A percentile compares a stretch with the other conserved stretches of the same genome.
phyloP scores from a whole-genome alignment of 306 rosid species.

The Quercus wislizeni region DNA sequence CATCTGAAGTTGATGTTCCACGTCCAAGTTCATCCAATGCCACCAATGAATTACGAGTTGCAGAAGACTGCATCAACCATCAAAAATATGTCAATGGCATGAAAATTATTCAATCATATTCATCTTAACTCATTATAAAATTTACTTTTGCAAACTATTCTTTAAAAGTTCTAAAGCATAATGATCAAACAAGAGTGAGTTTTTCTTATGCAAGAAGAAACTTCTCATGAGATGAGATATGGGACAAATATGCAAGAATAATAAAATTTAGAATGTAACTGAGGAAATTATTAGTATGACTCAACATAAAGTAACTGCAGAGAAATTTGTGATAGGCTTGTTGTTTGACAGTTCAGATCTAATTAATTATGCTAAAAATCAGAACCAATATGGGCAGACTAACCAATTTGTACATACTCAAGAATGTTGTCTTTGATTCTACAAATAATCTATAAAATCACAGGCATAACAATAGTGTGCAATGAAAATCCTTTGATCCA shows the following conservation, averaged over 20 bases:
- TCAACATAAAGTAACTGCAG: neutral
- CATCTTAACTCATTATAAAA: neutral
- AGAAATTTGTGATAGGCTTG: neutral
- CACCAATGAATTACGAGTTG: slow-evolving; percentile 77
- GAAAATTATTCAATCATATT: slow-evolving; percentile 6
- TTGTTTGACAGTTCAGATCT: neutral
- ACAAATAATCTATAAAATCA: neutral
- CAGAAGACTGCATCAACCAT: slow-evolving; percentile 63
- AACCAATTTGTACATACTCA: neutral
- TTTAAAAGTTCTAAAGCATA: neutral
- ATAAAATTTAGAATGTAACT: neutral
- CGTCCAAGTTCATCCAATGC: slow-evolving; percentile 98
- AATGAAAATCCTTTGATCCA: neutral
- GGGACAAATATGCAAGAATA: neutral
- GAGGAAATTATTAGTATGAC: neutral
- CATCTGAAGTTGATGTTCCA: slow-evolving; percentile 97
- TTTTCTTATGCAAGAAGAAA: neutral
- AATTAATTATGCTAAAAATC: neutral
- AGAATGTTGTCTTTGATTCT: neutral
- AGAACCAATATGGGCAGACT: neutral
- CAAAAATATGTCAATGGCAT: slow-evolving; percentile 9
- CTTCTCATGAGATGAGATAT: neutral
- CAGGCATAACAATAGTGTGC: neutral
- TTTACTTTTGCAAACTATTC: neutral
- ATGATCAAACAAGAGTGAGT: neutral